Conservation (phyloP, 768 basidiomycete species). For the Auricularia heimuer region DNA sequence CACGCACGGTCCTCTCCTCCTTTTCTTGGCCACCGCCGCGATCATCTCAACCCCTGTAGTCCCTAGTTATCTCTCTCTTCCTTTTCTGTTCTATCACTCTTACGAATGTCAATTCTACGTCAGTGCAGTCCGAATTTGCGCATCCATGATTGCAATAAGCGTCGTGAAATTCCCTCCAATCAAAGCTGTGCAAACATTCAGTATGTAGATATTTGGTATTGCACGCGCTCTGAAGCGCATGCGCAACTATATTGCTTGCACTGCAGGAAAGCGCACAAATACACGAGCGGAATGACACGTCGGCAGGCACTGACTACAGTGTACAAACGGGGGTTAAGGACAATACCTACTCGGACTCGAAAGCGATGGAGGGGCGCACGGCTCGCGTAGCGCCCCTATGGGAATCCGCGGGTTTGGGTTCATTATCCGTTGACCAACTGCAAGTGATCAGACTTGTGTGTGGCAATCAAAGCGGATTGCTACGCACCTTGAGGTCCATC, state of each 20-base stretch:
- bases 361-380: neutral
- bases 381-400: neutral
- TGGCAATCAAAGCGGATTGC: too few relatives aligned
- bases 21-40: neutral
- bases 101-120: neutral
- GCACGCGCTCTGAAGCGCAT: too few relatives aligned
- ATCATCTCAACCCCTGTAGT: neutral
- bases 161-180: too few relatives aligned
- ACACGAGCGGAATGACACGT: too few relatives aligned
- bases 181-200: too few relatives aligned
- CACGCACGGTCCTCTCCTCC: neutral
- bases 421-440: too few relatives aligned
- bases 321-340: neutral
- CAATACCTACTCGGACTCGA: neutral
- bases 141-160: too few relatives aligned
- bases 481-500: neutral
- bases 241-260: too few relatives aligned
- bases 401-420: neutral
- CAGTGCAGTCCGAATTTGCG: neutral
- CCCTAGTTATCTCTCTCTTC: neutral
- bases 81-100: neutral
- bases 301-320: too few relatives aligned
- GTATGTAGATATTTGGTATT: too few relatives aligned
- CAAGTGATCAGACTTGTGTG: too few relatives aligned
- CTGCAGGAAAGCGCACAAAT: too few relatives aligned